These are phyloP conservation scores for Peniophora sp. DNA, from an alignment of 1,284 basidiomycete genomes.

Conservation along the genomic window DNA sequence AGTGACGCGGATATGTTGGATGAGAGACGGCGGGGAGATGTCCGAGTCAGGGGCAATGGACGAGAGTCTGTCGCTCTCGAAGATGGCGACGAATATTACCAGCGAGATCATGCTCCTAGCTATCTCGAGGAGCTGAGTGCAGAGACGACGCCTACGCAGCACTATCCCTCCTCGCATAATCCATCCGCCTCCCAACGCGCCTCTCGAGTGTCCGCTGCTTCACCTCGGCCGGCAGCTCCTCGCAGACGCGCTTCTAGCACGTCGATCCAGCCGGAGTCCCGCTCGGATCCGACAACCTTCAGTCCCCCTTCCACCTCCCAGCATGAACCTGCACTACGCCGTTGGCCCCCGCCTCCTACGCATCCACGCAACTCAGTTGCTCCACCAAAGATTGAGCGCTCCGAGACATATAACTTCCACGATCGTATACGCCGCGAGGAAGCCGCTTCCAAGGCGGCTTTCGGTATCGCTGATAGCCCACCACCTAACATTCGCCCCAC, in stretches of 20 bases:
- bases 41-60: too few relatives aligned
- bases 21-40: too few relatives aligned
- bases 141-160: background rate
- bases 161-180: background rate
- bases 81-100: background rate
- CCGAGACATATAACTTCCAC: constrained; percentile 23
- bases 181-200: background rate
- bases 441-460: constrained; percentile 35
- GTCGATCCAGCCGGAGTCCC: too few relatives aligned
- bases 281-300: too few relatives aligned
- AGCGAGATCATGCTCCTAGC: background rate
- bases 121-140: background rate
- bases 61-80: too few relatives aligned
- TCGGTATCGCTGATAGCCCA: constrained; percentile 34
- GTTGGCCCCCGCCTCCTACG: too few relatives aligned
- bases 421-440: constrained; percentile 31
- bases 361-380: too few relatives aligned
- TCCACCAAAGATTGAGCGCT: background rate
- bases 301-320: too few relatives aligned
- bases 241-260: too few relatives aligned
- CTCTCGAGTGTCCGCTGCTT: too few relatives aligned
- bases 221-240: too few relatives aligned
- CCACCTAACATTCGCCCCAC: constrained; percentile 24
- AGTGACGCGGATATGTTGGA: constrained; percentile 12
- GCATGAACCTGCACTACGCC: too few relatives aligned